phyloP scores from a whole-genome alignment of 2,329 filamentous ascomycete genomes.

The Botrytis pseudocinerea region DNA sequence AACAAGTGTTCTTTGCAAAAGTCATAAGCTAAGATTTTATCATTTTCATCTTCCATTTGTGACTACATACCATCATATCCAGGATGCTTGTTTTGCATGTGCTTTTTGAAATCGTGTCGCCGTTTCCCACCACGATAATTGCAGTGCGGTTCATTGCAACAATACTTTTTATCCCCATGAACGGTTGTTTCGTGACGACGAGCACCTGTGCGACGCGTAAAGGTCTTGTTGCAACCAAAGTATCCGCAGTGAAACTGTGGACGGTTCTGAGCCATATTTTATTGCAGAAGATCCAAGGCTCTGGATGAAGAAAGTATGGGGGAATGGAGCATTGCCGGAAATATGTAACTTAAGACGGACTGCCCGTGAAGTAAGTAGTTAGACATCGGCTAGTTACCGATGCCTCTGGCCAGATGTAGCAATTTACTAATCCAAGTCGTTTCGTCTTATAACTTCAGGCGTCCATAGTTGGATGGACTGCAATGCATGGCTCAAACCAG shows the following conservation, averaged over 20 bases:
- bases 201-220: slow-evolving; percentile 21
- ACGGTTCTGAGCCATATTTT: slow-evolving; percentile 1
- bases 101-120: slow-evolving; percentile 18
- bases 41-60: too few species aligned
- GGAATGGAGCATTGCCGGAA: neutral
- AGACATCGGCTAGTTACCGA: neutral
- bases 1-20: slow-evolving; percentile 17
- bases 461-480: slow-evolving; percentile 1
- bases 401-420: neutral
- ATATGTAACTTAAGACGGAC: slow-evolving; percentile 9
- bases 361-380: neutral
- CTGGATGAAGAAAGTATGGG: slow-evolving; percentile 20
- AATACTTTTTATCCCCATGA: slow-evolving; percentile 20
- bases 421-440: neutral
- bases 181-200: slow-evolving; percentile 20
- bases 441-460: neutral
- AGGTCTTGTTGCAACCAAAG: slow-evolving; percentile 20
- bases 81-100: slow-evolving; percentile 22
- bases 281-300: slow-evolving; percentile 5
- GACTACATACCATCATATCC: slow-evolving; percentile 20
- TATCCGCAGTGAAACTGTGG: slow-evolving; percentile 18
- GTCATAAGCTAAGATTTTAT: neutral
- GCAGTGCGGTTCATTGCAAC: slow-evolving; percentile 20
- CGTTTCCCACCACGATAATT: slow-evolving; percentile 22
- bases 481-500: slow-evolving; percentile 9